Evolutionary conservation across 1,284 basidiomycete genomes (phyloP).

Genomic region (Xerocomus minutiporus): DNA sequence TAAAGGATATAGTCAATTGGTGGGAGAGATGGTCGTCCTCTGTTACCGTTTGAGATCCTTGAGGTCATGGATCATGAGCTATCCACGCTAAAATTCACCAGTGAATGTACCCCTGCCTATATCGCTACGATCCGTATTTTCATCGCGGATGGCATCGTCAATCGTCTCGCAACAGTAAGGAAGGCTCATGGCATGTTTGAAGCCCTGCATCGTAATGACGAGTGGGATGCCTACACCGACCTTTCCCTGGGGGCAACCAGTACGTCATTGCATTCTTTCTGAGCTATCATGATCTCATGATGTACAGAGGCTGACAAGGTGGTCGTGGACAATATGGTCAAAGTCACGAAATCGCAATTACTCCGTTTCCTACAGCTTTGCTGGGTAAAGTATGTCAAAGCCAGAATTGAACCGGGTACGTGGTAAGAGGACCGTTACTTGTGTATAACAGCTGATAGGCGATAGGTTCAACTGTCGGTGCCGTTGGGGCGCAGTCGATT

Average conservation of each 20-base stretch:
- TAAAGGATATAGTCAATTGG: constrained; percentile 52
- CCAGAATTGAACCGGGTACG: constrained; percentile 88
- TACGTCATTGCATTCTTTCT: constrained; percentile 30
- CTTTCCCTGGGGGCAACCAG: constrained; percentile 72
- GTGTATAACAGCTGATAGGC: constrained; percentile 3
- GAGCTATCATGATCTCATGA: constrained; percentile 1
- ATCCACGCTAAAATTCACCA: constrained; percentile 55
- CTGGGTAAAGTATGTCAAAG: constrained; percentile 89
- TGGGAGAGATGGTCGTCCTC: constrained; percentile 52
- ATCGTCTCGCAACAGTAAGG: constrained; percentile 67
- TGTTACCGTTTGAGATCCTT: constrained; percentile 87
- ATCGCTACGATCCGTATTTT: constrained; percentile 74
- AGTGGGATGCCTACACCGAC: constrained; percentile 79
- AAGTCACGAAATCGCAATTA: constrained; percentile 84
- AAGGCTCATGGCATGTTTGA: constrained; percentile 81
- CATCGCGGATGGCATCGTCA: constrained; percentile 65
- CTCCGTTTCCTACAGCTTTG: constrained; percentile 80
- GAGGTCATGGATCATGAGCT: constrained; percentile 70
- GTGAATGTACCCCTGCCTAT: constrained; percentile 75
- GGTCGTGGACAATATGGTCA: constrained; percentile 84
- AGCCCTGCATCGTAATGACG: constrained; percentile 68
- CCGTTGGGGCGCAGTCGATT: constrained; percentile 98
- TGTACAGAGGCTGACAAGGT: constrained; percentile 55
- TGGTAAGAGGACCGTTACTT: background rate
- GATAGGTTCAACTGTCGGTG: constrained; percentile 91